These are phyloP conservation scores for Solanum boliviense DNA, from an alignment of 257 asterid genomes.

Conservation along the genomic window DNA sequence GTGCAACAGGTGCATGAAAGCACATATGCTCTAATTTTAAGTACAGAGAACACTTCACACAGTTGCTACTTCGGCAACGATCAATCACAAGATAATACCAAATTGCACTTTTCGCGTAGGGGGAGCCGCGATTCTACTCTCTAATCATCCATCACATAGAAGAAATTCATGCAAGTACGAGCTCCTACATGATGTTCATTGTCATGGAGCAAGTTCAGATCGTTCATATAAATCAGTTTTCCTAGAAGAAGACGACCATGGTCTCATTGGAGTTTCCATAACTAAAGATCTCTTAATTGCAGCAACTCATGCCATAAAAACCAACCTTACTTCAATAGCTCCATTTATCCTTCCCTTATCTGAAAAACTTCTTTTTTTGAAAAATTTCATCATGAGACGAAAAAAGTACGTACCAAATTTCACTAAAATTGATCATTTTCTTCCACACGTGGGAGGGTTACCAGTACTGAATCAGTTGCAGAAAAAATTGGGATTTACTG, in stretches of 20 bases:
- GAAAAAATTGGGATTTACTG: conserved; percentile 19
- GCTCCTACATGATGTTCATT: conserved; percentile 23
- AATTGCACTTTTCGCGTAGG: conserved; percentile 37
- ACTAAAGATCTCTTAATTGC: conserved; percentile 30
- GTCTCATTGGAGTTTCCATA: conserved; percentile 21
- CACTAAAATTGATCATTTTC: conserved; percentile 29
- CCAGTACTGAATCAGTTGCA: conserved; percentile 33
- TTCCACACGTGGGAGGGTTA: conserved; percentile 40
- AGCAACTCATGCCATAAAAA: conserved; percentile 22
- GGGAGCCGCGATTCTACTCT: conserved; percentile 16
- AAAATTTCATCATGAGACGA: conserved; percentile 6
- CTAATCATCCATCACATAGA: conserved; percentile 14
- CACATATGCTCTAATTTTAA: conserved; percentile 26
- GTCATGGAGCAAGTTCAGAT: conserved; percentile 8
- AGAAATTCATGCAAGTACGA: conserved; percentile 19
- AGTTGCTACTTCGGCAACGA: conserved; percentile 30
- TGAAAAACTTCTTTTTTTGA: conserved; percentile 22
- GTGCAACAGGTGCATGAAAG: conserved; percentile 16
- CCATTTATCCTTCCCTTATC: conserved; percentile 32
- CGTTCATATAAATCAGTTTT: conserved; percentile 22
- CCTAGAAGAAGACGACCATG: conserved; percentile 22
- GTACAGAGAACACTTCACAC: conserved; percentile 33
- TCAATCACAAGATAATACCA: conserved; percentile 32
- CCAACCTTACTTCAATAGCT: conserved; percentile 31
- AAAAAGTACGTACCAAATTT: conserved; percentile 32